Evolutionary conservation across 1,284 basidiomycete species (phyloP).

Genomic region (Boletus chippewaensis): DNA sequence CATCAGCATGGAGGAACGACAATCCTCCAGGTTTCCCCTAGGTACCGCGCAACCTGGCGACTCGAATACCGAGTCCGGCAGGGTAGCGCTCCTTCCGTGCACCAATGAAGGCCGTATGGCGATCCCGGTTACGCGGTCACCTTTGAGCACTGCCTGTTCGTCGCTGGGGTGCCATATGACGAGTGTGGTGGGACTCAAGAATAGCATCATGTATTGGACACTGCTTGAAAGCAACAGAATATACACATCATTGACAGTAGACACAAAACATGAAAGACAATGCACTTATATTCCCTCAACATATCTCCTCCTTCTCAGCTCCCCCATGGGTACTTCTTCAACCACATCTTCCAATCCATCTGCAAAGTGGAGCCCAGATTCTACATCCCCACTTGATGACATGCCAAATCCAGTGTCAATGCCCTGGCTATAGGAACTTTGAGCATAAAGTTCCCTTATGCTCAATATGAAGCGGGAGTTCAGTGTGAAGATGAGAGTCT

Average conservation of each 20-base stretch:
- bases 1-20: no score
- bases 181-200: background rate
- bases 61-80: no score
- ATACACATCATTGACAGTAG: no score
- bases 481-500: background rate
- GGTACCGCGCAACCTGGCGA: no score
- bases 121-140: background rate
- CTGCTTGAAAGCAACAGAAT: no score
- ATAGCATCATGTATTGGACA: background rate
- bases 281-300: background rate
- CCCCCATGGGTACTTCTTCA: background rate
- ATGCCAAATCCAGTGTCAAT: slow-evolving; percentile 12
- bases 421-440: background rate
- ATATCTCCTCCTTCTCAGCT: background rate
- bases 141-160: background rate
- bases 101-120: background rate
- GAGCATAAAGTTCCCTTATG: slow-evolving; percentile 5
- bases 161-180: background rate
- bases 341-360: background rate
- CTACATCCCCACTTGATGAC: background rate
- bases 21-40: no score
- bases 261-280: no score
- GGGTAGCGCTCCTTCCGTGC: no score
- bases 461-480: slow-evolving; percentile 11
- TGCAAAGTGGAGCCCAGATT: background rate